Evolutionary conservation across 2,329 filamentous ascomycete genomes (phyloP).

Genomic region (Reticulascus tulasneorum): DNA sequence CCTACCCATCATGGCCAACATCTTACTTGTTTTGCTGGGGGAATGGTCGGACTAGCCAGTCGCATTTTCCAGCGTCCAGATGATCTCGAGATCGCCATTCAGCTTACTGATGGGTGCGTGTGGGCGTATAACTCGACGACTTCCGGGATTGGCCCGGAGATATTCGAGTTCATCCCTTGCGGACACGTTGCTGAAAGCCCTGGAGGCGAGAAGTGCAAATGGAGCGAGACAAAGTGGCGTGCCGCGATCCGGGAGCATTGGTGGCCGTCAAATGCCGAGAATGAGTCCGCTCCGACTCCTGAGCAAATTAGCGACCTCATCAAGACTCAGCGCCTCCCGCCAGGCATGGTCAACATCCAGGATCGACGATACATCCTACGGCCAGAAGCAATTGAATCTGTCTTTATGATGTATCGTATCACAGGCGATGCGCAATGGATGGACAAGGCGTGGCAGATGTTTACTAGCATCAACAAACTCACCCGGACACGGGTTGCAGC

Average conservation of each 20-base stretch:
- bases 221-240: conserved; percentile 26
- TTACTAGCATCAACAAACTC: conserved; percentile 44
- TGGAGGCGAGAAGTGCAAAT: too few relatives aligned
- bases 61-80: conserved; percentile 50
- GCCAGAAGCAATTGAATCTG: conserved; percentile 64
- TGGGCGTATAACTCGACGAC: conserved; percentile 54
- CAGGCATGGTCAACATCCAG: conserved; percentile 20
- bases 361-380: conserved; percentile 48
- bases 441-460: conserved; percentile 61
- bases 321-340: conserved; percentile 17
- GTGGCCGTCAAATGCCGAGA: conserved; percentile 17
- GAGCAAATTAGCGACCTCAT: conserved; percentile 25
- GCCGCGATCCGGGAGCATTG: conserved; percentile 19
- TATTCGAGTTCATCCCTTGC: conserved; percentile 45
- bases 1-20: conserved; percentile 44
- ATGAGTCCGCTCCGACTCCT: conserved; percentile 5
- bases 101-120: conserved; percentile 50
- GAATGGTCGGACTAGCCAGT: conserved; percentile 65
- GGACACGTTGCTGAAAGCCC: too few relatives aligned
- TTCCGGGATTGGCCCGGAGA: conserved; percentile 57
- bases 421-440: conserved; percentile 51
- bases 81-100: conserved; percentile 42
- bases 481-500: conserved; percentile 49
- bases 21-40: conserved; percentile 66
- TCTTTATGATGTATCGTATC: conserved; percentile 63